Evolutionary conservation across 257 asterid genomes (phyloP).

Genomic region (Capsicum rhomboideum): DNA sequence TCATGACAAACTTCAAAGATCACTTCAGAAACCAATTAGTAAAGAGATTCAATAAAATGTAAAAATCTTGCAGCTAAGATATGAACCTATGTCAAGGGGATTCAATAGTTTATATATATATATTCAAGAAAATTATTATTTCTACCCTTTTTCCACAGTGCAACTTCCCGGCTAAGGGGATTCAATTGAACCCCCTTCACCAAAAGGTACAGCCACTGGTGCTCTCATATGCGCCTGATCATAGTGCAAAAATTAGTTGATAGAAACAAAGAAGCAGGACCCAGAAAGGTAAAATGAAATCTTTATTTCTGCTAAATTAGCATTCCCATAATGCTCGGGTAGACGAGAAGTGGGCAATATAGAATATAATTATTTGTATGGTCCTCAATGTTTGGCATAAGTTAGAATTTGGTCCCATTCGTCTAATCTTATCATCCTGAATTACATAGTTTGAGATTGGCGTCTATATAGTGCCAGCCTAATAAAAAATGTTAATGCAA

Average conservation of each 20-base stretch:
- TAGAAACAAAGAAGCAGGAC: neutral
- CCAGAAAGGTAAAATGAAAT: neutral
- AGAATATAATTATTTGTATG: neutral
- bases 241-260: neutral
- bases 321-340: neutral
- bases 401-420: neutral
- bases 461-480: neutral
- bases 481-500: too few relatives aligned
- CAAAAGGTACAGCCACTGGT: neutral
- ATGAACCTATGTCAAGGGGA: neutral
- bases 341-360: neutral
- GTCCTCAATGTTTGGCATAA: neutral
- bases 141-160: neutral
- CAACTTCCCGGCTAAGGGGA: neutral
- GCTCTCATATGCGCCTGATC: neutral
- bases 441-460: neutral
- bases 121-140: neutral
- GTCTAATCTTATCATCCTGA: neutral
- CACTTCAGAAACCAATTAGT: neutral
- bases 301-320: neutral
- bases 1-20: neutral
- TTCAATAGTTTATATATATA: neutral
- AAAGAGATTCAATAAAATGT: neutral
- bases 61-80: neutral
- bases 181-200: neutral